A percentile compares a stretch with the other conserved stretches of the same genome.
phyloP scores from a whole-genome alignment of 176 grass and related monocot species.

The Aegilops sharonensis region DNA sequence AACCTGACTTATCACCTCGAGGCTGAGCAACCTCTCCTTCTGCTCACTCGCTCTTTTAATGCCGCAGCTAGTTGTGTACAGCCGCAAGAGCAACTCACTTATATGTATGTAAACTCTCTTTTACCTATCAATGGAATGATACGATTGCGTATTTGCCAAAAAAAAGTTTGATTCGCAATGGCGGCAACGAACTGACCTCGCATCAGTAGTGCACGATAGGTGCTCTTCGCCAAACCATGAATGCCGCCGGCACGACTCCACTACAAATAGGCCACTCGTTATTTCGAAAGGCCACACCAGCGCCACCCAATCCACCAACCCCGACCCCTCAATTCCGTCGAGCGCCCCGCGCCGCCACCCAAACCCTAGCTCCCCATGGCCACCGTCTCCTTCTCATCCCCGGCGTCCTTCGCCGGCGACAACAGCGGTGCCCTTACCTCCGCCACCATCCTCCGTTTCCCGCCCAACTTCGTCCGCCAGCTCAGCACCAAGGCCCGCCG shows the following conservation, averaged over 20 bases:
- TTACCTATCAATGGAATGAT: too few relatives aligned
- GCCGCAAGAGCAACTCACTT: too few relatives aligned
- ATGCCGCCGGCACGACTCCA: background rate
- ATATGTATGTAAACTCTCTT: too few relatives aligned
- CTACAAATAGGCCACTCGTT: constrained; percentile 46
- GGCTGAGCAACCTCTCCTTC: too few relatives aligned
- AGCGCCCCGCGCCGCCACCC: constrained; percentile 21
- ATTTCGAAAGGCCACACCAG: constrained; percentile 41
- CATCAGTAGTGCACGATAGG: too few relatives aligned
- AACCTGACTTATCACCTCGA: too few relatives aligned
- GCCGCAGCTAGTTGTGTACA: too few relatives aligned
- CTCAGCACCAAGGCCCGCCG: constrained; percentile 97
- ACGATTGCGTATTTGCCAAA: too few relatives aligned
- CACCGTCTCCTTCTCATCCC: constrained; percentile 49
- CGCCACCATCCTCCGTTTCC: constrained; percentile 72
- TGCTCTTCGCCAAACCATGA: too few relatives aligned
- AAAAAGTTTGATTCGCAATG: too few relatives aligned
- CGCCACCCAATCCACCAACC: constrained; percentile 28
- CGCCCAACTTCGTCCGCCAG: constrained; percentile 96
- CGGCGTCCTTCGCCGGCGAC: constrained; percentile 43
- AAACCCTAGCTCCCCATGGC: constrained; percentile 58
- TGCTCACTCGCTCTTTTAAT: too few relatives aligned
- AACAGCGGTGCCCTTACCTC: constrained; percentile 33
- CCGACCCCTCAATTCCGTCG: constrained; percentile 1
- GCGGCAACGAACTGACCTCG: too few relatives aligned